Evolutionary conservation across 73 alveolate genomes (phyloP).

Genomic region (Paraurostyla sp.): DNA sequence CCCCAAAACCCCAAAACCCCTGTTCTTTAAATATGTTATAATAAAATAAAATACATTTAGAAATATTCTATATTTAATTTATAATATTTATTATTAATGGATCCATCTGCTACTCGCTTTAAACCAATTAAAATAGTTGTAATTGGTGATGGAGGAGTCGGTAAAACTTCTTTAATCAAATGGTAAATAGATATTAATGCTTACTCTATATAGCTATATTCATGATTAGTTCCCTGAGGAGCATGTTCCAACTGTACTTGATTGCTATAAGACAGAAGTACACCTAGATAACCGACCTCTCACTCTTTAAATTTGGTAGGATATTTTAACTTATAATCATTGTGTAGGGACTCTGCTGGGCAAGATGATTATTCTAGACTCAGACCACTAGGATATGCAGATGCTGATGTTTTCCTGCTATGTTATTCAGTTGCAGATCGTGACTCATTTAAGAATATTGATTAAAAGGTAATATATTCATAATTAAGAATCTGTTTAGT

Average conservation of each 20-base stretch:
- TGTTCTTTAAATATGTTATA: too few relatives aligned
- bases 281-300: constrained; percentile 25
- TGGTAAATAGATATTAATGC: constrained; percentile 23
- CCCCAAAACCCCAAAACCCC: too few relatives aligned
- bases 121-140: constrained; percentile 69
- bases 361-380: constrained; percentile 62
- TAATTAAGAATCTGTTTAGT: constrained; percentile 41
- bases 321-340: not conserved
- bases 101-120: not conserved
- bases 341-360: constrained; percentile 69
- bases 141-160: constrained; percentile 75
- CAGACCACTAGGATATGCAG: constrained; percentile 74
- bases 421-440: constrained; percentile 68
- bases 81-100: not conserved
- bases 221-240: constrained; percentile 72
- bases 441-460: constrained; percentile 61
- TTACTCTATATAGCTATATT: constrained; percentile 34
- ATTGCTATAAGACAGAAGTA: constrained; percentile 58
- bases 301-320: constrained; percentile 30
- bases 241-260: constrained; percentile 69
- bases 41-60: too few relatives aligned
- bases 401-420: constrained; percentile 70
- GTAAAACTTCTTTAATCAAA: constrained; percentile 66
- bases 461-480: constrained; percentile 50
- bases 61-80: too few relatives aligned